Percentiles rank a stretch among this genome's conserved stretches.
phyloP scores from a whole-genome alignment of 1,139 yeast species.

The Meyerozyma athensensis region DNA sequence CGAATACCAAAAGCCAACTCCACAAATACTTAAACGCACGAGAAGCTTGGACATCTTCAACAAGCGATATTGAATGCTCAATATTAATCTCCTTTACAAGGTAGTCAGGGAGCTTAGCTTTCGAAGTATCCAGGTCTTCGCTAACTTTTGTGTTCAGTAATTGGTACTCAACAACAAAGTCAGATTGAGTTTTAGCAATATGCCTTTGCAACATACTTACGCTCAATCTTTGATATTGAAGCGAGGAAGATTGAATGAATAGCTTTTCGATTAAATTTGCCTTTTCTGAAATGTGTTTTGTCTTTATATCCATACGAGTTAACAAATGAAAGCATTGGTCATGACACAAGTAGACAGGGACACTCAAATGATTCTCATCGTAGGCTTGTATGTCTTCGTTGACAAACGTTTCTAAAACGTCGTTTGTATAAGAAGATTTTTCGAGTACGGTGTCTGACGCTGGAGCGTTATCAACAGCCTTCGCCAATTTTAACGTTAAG shows the following conservation, averaged over 20 bases:
- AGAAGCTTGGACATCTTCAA: conserved; percentile 32
- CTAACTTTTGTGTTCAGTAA: conserved; percentile 30
- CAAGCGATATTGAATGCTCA: conserved; percentile 9
- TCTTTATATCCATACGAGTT: conserved; percentile 12
- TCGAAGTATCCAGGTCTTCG: conserved; percentile 13
- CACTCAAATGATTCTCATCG: conserved; percentile 18
- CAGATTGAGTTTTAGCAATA: conserved; percentile 44
- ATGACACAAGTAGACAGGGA: conserved; percentile 30
- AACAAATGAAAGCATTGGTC: conserved; percentile 30
- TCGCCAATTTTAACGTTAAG: conserved; percentile 42
- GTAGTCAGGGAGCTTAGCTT: conserved; percentile 30
- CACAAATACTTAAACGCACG: conserved; percentile 48
- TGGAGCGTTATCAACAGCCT: conserved; percentile 21
- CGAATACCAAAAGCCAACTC: conserved; percentile 65
- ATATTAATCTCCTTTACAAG: conserved; percentile 23
- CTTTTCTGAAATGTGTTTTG: conserved; percentile 14
- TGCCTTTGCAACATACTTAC: conserved; percentile 30
- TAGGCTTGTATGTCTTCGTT: conserved; percentile 19
- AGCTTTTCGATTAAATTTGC: conserved; percentile 18
- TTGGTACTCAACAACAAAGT: conserved; percentile 58
- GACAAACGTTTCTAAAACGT: conserved; percentile 34
- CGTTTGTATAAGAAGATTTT: conserved; percentile 12
- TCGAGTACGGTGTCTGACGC: conserved; percentile 18
- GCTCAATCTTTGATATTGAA: conserved; percentile 32
- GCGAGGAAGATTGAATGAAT: conserved; percentile 19